Conservation (phyloP, 306 rosid species). For the Dryas octopetala region DNA sequence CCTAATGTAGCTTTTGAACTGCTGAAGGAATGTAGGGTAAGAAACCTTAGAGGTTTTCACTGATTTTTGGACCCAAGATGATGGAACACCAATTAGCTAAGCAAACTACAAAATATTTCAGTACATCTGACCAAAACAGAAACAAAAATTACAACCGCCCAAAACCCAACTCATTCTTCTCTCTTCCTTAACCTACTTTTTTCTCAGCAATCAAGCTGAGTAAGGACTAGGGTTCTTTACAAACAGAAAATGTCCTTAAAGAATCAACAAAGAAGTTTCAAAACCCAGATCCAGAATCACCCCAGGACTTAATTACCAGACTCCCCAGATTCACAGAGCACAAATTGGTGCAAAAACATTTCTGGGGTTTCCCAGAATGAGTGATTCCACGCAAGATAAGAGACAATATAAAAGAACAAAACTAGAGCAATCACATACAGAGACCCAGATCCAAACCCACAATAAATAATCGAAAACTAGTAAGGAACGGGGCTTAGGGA, state of each 20-base stretch:
- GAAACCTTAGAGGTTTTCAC: neutral
- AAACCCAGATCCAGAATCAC: constrained; percentile 27
- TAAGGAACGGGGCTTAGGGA: neutral
- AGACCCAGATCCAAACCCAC: constrained; percentile 19
- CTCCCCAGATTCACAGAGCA: constrained; percentile 16
- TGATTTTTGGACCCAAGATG: neutral
- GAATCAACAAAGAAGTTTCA: neutral
- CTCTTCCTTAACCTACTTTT: neutral
- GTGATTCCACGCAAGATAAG: neutral
- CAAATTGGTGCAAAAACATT: neutral
- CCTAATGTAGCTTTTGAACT: neutral
- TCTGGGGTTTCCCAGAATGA: neutral
- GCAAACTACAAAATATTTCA: neutral
- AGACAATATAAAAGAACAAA: neutral
- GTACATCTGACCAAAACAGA: neutral
- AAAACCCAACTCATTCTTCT: neutral
- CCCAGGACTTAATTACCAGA: neutral
- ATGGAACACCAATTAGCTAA: neutral
- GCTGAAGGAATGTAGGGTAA: neutral
- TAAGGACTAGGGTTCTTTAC: constrained; percentile 21
- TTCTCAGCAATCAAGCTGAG: neutral
- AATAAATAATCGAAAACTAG: neutral
- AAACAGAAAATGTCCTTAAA: neutral
- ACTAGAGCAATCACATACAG: neutral
- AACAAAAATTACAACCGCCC: neutral